These are phyloP conservation scores for Mortierella antarctica DNA, from an alignment of 192 early-diverging fungal species.

Conservation along the genomic window DNA sequence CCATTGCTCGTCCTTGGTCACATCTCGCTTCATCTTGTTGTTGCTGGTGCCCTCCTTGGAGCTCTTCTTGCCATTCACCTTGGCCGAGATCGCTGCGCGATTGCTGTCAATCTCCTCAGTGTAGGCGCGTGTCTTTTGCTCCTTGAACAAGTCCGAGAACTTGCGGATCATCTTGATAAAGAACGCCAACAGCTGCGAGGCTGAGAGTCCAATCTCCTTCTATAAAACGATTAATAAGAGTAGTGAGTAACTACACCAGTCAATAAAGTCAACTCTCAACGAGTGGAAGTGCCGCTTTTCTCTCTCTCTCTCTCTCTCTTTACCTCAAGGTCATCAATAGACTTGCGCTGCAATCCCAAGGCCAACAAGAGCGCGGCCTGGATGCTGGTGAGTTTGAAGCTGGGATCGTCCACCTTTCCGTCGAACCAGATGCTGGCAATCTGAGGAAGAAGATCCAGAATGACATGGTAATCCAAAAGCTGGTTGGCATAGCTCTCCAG, in stretches of 20 bases:
- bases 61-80: conserved; percentile 7
- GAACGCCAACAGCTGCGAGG: conserved; percentile 89
- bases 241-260: background rate
- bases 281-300: background rate
- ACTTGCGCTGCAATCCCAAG: conserved; percentile 94
- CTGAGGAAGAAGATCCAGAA: conserved; percentile 89
- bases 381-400: conserved; percentile 82
- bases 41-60: conserved; percentile 16
- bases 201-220: conserved; percentile 86
- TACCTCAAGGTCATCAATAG: conserved; percentile 83
- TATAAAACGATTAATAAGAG: conserved; percentile 25
- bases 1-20: conserved; percentile 87
- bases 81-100: conserved; percentile 49
- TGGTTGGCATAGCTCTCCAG: conserved; percentile 97
- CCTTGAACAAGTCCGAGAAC: conserved; percentile 74
- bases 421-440: conserved; percentile 87
- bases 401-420: conserved; percentile 60
- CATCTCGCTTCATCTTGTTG: conserved; percentile 57
- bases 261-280: background rate
- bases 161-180: conserved; percentile 96
- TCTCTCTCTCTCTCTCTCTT: background rate
- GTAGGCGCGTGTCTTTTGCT: conserved; percentile 67
- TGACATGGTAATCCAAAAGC: conserved; percentile 97
- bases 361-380: conserved; percentile 89
- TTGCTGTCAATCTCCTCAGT: conserved; percentile 50